Evolutionary conservation across 371 early-diverging fungal species (phyloP), one percentile per base, ranked within the genome.

Genomic region (Blastocladiella emersonii): DNA sequence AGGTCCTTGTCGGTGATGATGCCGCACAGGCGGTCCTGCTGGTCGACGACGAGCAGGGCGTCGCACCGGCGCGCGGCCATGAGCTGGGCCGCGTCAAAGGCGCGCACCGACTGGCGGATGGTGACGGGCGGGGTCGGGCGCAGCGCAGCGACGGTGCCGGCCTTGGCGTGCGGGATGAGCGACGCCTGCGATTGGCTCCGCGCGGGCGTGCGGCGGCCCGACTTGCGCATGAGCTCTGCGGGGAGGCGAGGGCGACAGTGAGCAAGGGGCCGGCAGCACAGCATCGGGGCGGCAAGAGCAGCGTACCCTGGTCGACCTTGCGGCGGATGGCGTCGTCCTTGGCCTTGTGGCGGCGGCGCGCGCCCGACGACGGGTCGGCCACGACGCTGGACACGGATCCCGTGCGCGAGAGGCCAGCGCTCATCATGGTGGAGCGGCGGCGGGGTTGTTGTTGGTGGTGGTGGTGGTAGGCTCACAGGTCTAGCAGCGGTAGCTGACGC

Each of bases 31-130:
- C 90, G 89, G 67, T 93, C 91, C 37, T 94, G 88, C 37, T 84
- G 81, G 71, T 92, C 88, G n/a, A 93, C 89, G 23, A 91, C 91
- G 17, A 94, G 76, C 61, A 87, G 91, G 68, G 93, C 92, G 72
- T 97, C 95, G 25, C 89, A 85, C n/a, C 95, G 80, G 73, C 93
- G 95, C 41, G 96, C 96, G n/a, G 98, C 93, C 96, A 97, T 95
- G 51, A 93, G 78, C 74, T 92, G 95, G 27, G 96, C 89, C 0
- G 93, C 93, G 71, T 95, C 93, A 48, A 89, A 82, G 41, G 95
- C 91, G 35, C 87, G 78, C 68, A 92, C 85, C 21, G 83, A 82
- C 61, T 95, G 92, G 61, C 86, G 82, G 57, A 93, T 89, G 6
- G 92, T 94, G 66, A 96, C 77, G 17, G 97, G 93, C 43, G 86